These are phyloP conservation scores for Ceratonia siliqua DNA, from an alignment of 306 rosid species.

Conservation along the genomic window DNA sequence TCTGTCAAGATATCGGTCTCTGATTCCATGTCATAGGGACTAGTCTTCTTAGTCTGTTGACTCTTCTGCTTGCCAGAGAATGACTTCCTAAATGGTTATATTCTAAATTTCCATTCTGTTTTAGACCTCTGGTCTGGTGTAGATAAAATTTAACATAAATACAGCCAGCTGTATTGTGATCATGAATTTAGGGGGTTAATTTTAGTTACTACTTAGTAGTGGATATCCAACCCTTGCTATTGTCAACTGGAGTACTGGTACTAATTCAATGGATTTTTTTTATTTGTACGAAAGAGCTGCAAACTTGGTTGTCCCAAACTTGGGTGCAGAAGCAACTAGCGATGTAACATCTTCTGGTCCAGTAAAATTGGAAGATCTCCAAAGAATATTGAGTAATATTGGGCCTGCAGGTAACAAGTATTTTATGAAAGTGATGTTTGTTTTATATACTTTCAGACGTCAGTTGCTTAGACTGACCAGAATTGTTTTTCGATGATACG, in stretches of 20 bases:
- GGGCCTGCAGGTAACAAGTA: constrained; percentile 66
- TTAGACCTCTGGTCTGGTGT: neutral
- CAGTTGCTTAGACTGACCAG: constrained; percentile 37
- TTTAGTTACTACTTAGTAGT: constrained; percentile 15
- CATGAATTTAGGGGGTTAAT: constrained; percentile 6
- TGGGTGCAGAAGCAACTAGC: constrained; percentile 60
- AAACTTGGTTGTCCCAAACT: constrained; percentile 56
- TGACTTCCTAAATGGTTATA: neutral
- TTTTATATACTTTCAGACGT: neutral
- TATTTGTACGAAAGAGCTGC: constrained; percentile 43
- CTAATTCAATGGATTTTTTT: neutral
- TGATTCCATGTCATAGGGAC: neutral
- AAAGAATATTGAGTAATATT: constrained; percentile 77
- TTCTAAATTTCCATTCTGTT: neutral
- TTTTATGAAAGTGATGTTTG: constrained; percentile 12
- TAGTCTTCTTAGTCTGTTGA: neutral
- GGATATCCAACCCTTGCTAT: constrained; percentile 2
- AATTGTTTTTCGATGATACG: constrained; percentile 33
- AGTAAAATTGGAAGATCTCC: constrained; percentile 87
- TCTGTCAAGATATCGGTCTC: neutral
- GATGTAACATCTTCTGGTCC: constrained; percentile 70
- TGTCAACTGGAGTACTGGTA: constrained; percentile 16
- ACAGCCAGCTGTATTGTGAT: constrained; percentile 16
- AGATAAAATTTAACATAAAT: constrained; percentile 1
- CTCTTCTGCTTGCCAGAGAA: neutral